These are phyloP conservation scores for Lactarius tabidus DNA, from an alignment of 768 basidiomycete species.

Conservation along the genomic window DNA sequence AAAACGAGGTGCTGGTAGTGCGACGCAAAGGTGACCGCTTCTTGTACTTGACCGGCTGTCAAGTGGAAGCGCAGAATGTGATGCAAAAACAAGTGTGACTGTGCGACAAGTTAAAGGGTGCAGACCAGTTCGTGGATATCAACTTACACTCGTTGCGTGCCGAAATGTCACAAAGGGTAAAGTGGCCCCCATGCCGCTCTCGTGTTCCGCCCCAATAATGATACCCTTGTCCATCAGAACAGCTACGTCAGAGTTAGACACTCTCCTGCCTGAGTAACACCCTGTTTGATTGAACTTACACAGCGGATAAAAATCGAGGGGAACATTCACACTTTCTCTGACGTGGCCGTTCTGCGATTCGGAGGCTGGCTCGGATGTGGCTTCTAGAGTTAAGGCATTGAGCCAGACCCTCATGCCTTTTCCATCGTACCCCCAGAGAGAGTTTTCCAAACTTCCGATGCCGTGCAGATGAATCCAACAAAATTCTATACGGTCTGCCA, in stretches of 20 bases:
- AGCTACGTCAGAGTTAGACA: constrained; percentile 44
- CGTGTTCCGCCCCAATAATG: constrained; percentile 93
- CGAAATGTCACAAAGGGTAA: constrained; percentile 90
- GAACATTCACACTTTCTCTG: constrained; percentile 90
- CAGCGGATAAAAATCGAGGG: constrained; percentile 91
- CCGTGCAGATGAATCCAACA: constrained; percentile 98
- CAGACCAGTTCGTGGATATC: background rate
- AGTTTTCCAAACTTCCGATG: constrained; percentile 91
- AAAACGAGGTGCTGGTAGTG: constrained; percentile 87
- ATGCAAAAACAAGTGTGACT: constrained; percentile 94
- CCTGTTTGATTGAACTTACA: constrained; percentile 50
- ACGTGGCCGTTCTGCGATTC: constrained; percentile 48
- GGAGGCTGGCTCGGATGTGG: constrained; percentile 34
- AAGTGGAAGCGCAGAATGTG: constrained; percentile 86
- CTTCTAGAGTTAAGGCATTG: constrained; percentile 89
- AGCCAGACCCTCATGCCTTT: constrained; percentile 89
- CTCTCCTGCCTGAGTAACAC: constrained; percentile 13
- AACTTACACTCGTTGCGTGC: constrained; percentile 80
- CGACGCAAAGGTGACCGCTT: constrained; percentile 81
- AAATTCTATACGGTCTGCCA: constrained; percentile 95
- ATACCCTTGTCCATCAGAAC: constrained; percentile 99
- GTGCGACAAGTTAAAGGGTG: constrained; percentile 4
- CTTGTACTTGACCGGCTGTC: constrained; percentile 52
- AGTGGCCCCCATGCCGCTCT: constrained; percentile 67
- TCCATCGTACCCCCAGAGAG: constrained; percentile 96